phyloP scores from a whole-genome alignment of 2,329 filamentous ascomycete genomes.

The Aspergillus ruber region DNA sequence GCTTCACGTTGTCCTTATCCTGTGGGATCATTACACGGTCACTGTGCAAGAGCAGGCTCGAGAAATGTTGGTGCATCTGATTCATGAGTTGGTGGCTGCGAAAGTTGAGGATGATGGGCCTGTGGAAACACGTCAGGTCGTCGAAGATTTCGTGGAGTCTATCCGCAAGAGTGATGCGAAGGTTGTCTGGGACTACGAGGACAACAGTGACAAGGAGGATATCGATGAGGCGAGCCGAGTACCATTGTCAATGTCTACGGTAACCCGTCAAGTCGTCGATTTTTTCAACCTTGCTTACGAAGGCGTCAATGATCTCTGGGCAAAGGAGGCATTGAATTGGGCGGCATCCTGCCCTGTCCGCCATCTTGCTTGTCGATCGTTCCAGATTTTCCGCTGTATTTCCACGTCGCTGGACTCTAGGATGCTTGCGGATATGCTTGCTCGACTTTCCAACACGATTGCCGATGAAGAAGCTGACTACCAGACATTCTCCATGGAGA shows the following conservation, averaged over 20 bases:
- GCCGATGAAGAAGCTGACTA: conserved; percentile 92
- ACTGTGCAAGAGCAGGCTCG: conserved; percentile 93
- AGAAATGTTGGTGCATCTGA: conserved; percentile 95
- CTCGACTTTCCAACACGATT: conserved; percentile 89
- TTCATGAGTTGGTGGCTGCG: conserved; percentile 87
- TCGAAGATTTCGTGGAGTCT: conserved; percentile 81
- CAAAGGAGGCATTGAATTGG: conserved; percentile 83
- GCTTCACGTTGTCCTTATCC: conserved; percentile 81
- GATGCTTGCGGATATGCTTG: conserved; percentile 97
- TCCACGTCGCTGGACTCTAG: conserved; percentile 81
- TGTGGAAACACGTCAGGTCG: conserved; percentile 62
- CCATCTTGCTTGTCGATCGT: conserved; percentile 91
- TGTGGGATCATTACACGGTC: conserved; percentile 96
- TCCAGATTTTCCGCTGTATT: conserved; percentile 94
- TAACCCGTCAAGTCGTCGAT: conserved; percentile 73
- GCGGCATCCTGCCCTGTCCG: conserved; percentile 93
- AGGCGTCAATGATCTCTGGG: conserved; percentile 85
- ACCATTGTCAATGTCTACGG: conserved; percentile 76
- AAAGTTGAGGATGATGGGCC: conserved; percentile 65
- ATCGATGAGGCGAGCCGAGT: conserved; percentile 72
- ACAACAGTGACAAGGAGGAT: conserved; percentile 72
- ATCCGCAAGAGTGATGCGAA: conserved; percentile 77
- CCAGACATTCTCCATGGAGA: conserved; percentile 96
- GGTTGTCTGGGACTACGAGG: conserved; percentile 91
- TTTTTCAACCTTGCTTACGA: conserved; percentile 82